These are phyloP conservation scores for Trichoderma sp. DNA, from an alignment of 2,329 filamentous ascomycete species.

Conservation along the genomic window DNA sequence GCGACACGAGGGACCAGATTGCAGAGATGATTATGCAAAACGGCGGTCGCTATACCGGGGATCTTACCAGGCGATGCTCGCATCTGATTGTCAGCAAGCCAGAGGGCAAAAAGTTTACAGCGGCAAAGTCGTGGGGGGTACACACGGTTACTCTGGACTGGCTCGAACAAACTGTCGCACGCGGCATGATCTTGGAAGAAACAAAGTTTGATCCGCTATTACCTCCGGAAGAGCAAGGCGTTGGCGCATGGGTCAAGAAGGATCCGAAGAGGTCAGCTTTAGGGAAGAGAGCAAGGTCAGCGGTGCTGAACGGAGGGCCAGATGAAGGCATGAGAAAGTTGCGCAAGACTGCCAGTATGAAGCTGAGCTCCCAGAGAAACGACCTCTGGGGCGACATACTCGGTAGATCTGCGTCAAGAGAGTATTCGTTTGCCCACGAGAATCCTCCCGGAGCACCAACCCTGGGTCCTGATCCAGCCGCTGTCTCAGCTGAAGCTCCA, in stretches of 20 bases:
- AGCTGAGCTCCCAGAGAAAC: constrained; percentile 76
- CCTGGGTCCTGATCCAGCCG: not conserved
- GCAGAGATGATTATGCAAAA: constrained; percentile 66
- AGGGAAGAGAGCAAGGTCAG: constrained; percentile 62
- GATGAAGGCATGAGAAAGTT: constrained; percentile 75
- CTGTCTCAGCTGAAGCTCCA: constrained; percentile 13
- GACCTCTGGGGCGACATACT: constrained; percentile 92
- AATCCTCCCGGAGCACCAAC: constrained; percentile 16
- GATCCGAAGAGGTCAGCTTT: constrained; percentile 48
- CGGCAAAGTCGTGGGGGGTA: constrained; percentile 81
- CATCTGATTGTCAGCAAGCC: constrained; percentile 81
- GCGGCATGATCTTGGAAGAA: constrained; percentile 91
- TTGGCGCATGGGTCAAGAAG: constrained; percentile 68
- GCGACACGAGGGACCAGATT: constrained; percentile 67
- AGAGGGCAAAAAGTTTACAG: constrained; percentile 85
- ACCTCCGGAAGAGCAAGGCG: constrained; percentile 69
- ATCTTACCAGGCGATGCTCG: constrained; percentile 82
- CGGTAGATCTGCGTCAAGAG: constrained; percentile 44
- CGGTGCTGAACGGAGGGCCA: constrained; percentile 35
- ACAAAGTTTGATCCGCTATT: constrained; percentile 76
- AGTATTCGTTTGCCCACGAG: constrained; percentile 37
- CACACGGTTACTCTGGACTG: constrained; percentile 80
- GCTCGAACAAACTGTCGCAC: constrained; percentile 78
- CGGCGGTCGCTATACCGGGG: constrained; percentile 83
- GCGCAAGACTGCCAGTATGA: constrained; percentile 82